A percentile compares a stretch with the other conserved stretches of the same genome.
phyloP scores from a whole-genome alignment of 2,329 filamentous ascomycete species.

The Monosporascus sp. region DNA sequence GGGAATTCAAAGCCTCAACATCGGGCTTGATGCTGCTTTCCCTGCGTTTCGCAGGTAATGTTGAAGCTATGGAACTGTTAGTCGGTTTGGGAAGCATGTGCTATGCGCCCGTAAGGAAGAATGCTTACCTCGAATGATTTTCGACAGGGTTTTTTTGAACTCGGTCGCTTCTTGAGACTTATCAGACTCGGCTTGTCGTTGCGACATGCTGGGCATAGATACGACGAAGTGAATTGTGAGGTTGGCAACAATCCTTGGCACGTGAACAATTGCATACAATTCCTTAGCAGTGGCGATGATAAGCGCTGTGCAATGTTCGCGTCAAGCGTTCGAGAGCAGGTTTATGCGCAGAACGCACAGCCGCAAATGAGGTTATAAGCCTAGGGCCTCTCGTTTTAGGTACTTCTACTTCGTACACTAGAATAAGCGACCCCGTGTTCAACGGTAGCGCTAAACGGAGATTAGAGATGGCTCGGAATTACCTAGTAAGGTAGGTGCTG shows the following conservation, averaged over 20 bases:
- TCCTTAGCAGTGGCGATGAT: neutral
- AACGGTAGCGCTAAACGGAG: neutral
- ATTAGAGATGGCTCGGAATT: neutral
- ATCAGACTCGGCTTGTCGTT: constrained; percentile 2
- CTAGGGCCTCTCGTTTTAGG: neutral
- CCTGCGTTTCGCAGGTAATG: constrained; percentile 61
- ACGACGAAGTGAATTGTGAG: neutral
- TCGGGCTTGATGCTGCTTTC: constrained; percentile 55
- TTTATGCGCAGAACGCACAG: neutral
- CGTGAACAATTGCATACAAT: neutral
- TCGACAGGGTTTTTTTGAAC: constrained; percentile 12
- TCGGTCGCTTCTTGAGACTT: constrained; percentile 2
- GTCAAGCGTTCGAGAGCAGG: neutral
- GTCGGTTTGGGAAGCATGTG: neutral
- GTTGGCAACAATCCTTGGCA: neutral
- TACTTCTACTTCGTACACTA: neutral
- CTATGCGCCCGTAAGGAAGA: neutral
- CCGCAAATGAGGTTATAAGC: too few relatives aligned
- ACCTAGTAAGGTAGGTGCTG: neutral
- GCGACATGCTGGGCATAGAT: constrained; percentile 7
- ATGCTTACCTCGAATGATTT: constrained; percentile 19
- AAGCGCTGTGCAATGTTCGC: neutral
- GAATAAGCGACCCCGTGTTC: neutral
- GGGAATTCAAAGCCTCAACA: constrained; percentile 57
- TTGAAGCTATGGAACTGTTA: constrained; percentile 41